These are phyloP conservation scores for Angomonas ambiguus DNA, from an alignment of 208 protist genomes.

Conservation along the genomic window DNA sequence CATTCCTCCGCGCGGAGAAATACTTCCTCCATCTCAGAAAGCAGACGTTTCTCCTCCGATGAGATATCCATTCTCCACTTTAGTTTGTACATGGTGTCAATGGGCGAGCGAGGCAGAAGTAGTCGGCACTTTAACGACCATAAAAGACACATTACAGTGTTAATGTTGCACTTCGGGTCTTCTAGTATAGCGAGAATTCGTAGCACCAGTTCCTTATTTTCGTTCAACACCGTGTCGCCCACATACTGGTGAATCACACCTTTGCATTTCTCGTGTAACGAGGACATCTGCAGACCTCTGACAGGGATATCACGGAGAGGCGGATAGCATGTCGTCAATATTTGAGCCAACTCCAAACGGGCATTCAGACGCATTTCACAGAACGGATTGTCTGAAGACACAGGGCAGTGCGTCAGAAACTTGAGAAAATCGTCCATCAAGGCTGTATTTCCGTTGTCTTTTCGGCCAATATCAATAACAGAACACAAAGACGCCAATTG, in stretches of 20 bases:
- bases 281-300: neutral
- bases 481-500: constrained; percentile 37
- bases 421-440: constrained; percentile 31
- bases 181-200: constrained; percentile 8
- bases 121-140: constrained; percentile 73
- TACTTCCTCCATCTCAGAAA: constrained; percentile 46
- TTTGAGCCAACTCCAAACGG: constrained; percentile 40
- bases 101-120: constrained; percentile 68
- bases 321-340: constrained; percentile 51
- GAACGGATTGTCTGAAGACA: constrained; percentile 37
- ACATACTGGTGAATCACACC: neutral
- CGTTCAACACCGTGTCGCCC: neutral
- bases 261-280: neutral
- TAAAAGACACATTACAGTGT: constrained; percentile 25
- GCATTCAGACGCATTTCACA: constrained; percentile 52
- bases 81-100: constrained; percentile 78
- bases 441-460: constrained; percentile 25
- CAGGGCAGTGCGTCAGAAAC: constrained; percentile 55
- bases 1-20: constrained; percentile 60
- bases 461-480: constrained; percentile 48
- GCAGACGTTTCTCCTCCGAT: constrained; percentile 30
- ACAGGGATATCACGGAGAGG: constrained; percentile 12
- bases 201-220: constrained; percentile 8
- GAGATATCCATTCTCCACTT: constrained; percentile 40
- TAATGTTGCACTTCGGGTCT: neutral